Percentiles rank a stretch among this genome's conserved stretches.
phyloP scores from a whole-genome alignment of 2,329 filamentous ascomycete species.

The Fusarium duplospermum region DNA sequence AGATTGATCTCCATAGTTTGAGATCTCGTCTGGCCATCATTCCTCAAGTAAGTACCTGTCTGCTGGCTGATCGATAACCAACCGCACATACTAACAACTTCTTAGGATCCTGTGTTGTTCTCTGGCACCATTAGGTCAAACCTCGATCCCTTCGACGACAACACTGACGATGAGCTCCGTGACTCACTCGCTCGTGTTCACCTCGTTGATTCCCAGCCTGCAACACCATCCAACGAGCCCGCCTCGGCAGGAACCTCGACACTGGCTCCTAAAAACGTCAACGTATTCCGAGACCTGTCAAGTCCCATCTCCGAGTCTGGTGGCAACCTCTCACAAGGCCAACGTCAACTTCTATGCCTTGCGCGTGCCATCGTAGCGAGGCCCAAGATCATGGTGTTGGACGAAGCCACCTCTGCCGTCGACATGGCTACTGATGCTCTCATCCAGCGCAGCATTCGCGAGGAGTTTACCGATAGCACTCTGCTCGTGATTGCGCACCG shows the following conservation, averaged over 20 bases:
- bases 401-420: slow-evolving; percentile 83
- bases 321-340: slow-evolving; percentile 80
- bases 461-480: slow-evolving; percentile 76
- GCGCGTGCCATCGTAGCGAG: slow-evolving; percentile 78
- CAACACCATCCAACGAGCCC: slow-evolving; percentile 54
- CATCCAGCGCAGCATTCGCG: slow-evolving; percentile 78
- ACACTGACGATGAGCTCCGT: slow-evolving; percentile 74
- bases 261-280: slow-evolving; percentile 63
- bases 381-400: slow-evolving; percentile 82
- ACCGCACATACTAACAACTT: slow-evolving; percentile 15
- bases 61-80: neutral
- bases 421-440: slow-evolving; percentile 81
- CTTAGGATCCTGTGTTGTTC: slow-evolving; percentile 81
- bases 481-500: slow-evolving; percentile 81
- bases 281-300: slow-evolving; percentile 72
- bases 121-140: slow-evolving; percentile 82
- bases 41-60: slow-evolving; percentile 61
- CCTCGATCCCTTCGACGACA: slow-evolving; percentile 79
- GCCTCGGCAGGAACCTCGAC: slow-evolving; percentile 50
- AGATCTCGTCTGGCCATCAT: slow-evolving; percentile 84
- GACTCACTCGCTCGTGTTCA: slow-evolving; percentile 79
- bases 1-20: slow-evolving; percentile 75
- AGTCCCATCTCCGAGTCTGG: slow-evolving; percentile 78
- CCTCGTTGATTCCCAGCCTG: slow-evolving; percentile 61
- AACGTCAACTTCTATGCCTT: slow-evolving; percentile 80